These are phyloP conservation scores for Ambrosia trifida DNA, from an alignment of 129 eudicot species.

Conservation along the genomic window DNA sequence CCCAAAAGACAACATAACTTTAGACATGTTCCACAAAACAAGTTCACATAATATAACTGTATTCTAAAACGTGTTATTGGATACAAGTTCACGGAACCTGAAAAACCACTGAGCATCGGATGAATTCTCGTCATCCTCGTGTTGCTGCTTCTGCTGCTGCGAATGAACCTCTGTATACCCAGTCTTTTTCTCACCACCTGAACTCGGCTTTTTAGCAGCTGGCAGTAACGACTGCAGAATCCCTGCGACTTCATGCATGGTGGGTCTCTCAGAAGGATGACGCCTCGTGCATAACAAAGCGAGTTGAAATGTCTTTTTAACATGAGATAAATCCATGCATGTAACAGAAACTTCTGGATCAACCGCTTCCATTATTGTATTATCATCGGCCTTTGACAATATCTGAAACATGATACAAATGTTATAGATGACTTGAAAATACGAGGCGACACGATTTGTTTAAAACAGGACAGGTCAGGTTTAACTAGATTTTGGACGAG, in stretches of 20 bases:
- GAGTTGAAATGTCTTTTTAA: slow-evolving; percentile 65
- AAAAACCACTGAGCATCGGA: slow-evolving; percentile 80
- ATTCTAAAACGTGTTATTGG: slow-evolving; percentile 49
- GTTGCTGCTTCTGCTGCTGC: slow-evolving; percentile 28
- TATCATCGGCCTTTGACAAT: slow-evolving; percentile 63
- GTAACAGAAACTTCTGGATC: slow-evolving; percentile 85
- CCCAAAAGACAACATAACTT: slow-evolving; percentile 11
- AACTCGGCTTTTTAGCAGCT: slow-evolving; percentile 24
- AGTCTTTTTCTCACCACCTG: slow-evolving; percentile 30
- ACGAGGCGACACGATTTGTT: neutral
- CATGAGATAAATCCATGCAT: slow-evolving; percentile 59
- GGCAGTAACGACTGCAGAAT: slow-evolving; percentile 67
- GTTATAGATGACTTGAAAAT: neutral
- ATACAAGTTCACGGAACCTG: slow-evolving; percentile 67
- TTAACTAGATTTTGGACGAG: neutral
- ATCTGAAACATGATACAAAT: slow-evolving; percentile 41
- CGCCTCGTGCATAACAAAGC: slow-evolving; percentile 80
- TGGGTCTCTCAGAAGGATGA: slow-evolving; percentile 73
- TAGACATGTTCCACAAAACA: slow-evolving; percentile 16
- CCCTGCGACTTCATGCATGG: slow-evolving; percentile 80
- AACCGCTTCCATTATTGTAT: slow-evolving; percentile 81
- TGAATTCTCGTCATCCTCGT: slow-evolving; percentile 39
- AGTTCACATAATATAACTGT: neutral
- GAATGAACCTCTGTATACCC: slow-evolving; percentile 44
- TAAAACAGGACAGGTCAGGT: neutral